Conservation (phyloP, 805 yeast genomes). For the Danielozyma ontarioensis region DNA sequence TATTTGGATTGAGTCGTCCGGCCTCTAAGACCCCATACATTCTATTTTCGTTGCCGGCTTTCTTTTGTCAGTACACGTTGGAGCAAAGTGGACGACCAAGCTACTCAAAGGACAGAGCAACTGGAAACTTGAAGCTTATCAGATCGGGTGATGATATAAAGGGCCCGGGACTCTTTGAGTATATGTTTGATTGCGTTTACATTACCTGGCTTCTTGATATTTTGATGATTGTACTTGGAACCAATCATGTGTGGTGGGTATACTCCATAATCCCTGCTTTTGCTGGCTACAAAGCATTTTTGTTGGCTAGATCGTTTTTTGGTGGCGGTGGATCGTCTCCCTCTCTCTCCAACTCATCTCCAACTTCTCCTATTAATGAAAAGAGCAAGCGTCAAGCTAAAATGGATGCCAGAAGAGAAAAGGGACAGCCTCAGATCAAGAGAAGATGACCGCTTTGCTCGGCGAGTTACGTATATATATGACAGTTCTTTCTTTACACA, state of each 20-base stretch:
- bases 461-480: no score
- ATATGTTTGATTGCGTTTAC: constrained; percentile 65
- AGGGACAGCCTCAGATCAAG: constrained; percentile 14
- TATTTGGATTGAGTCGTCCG: constrained; percentile 9
- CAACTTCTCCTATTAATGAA: neutral
- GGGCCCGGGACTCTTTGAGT: constrained; percentile 65
- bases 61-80: constrained; percentile 44
- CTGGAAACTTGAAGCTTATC: constrained; percentile 32
- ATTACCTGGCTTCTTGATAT: constrained; percentile 56
- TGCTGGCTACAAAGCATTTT: constrained; percentile 43
- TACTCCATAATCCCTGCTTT: constrained; percentile 48
- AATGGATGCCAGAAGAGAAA: constrained; percentile 22
- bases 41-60: constrained; percentile 30
- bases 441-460: constrained; percentile 15
- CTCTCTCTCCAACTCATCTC: no score
- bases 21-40: constrained; percentile 17
- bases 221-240: constrained; percentile 49
- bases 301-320: constrained; percentile 22
- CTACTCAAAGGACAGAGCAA: constrained; percentile 32
- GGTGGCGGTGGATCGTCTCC: constrained; percentile 7
- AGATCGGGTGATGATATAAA: constrained; percentile 57
- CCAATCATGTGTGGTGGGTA: constrained; percentile 57
- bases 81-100: constrained; percentile 61
- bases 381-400: constrained; percentile 25
- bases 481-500: no score